phyloP scores from a whole-genome alignment of 495 filamentous ascomycete genomes.

The Trichocladium uniseriatum region DNA sequence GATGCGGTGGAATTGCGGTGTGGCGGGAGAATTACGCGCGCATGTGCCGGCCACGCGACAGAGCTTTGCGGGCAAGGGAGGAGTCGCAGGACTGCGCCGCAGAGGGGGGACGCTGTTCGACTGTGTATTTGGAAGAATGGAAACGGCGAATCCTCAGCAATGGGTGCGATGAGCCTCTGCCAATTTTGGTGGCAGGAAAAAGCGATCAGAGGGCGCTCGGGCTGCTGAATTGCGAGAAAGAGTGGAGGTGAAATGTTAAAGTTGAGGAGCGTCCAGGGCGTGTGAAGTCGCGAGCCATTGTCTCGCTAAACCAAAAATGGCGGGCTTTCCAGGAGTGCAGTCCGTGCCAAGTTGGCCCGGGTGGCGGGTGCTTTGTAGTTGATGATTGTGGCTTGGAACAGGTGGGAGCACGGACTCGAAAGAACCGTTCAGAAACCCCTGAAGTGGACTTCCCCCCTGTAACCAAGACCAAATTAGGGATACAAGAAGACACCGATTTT shows the following conservation, averaged over 20 bases:
- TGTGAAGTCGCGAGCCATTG: constrained; percentile 24
- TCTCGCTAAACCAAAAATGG: constrained; percentile 23
- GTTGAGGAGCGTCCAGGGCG: constrained; percentile 19
- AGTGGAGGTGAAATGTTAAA: constrained; percentile 15
- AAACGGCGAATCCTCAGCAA: constrained; percentile 1
- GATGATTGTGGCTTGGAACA: neutral
- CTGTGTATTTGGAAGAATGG: neutral
- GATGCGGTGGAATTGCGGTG: constrained; percentile 8
- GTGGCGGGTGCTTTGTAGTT: no score
- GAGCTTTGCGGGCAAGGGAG: constrained; percentile 17
- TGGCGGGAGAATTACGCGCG: constrained; percentile 20
- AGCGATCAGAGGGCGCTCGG: neutral
- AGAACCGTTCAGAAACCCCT: no score
- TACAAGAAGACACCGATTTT: no score
- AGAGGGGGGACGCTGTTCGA: neutral
- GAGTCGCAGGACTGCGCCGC: constrained; percentile 10
- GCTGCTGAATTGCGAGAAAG: constrained; percentile 5
- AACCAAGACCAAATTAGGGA: no score
- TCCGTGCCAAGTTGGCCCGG: constrained; percentile 15
- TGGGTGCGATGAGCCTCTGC: neutral
- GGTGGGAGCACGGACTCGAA: no score
- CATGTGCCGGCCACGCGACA: constrained; percentile 22
- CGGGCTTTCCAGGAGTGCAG: constrained; percentile 3
- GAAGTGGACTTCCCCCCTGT: no score
- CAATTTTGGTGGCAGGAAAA: constrained; percentile 4